Conservation (phyloP, 2,329 filamentous ascomycete genomes). For the Cryphonectria nitschkei region DNA sequence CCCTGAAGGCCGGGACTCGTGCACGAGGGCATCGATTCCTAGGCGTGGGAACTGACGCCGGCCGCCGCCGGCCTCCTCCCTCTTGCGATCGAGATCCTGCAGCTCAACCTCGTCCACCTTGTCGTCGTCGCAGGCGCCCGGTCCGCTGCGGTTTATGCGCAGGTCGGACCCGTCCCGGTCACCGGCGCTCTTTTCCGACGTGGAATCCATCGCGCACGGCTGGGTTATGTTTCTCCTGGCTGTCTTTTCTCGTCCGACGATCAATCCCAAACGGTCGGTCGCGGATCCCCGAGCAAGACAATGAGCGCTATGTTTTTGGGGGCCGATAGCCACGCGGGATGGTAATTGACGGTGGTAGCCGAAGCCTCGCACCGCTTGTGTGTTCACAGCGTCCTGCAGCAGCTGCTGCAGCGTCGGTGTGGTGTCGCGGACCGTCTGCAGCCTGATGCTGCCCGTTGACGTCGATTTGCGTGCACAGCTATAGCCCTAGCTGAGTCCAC, state of each 20-base stretch:
- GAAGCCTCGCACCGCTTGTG: background rate
- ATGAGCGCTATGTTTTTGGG: background rate
- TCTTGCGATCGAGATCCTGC: conserved; percentile 7
- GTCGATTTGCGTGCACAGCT: background rate
- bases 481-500: background rate
- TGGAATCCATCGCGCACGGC: conserved; percentile 14
- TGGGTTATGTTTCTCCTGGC: background rate
- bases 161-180: conserved; percentile 20
- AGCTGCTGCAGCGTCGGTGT: background rate
- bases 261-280: background rate
- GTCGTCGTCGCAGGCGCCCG: background rate
- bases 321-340: background rate
- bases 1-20: conserved; percentile 12
- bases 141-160: conserved; percentile 12
- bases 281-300: background rate
- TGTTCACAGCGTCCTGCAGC: background rate
- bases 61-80: background rate
- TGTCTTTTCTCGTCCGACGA: too few relatives aligned
- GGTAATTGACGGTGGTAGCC: background rate
- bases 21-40: conserved; percentile 18
- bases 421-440: background rate
- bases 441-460: background rate
- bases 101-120: conserved; percentile 17
- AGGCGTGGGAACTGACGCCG: conserved; percentile 23
- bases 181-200: conserved; percentile 10